phyloP scores from a whole-genome alignment of 768 basidiomycete genomes.

The Megacollybia marginata region DNA sequence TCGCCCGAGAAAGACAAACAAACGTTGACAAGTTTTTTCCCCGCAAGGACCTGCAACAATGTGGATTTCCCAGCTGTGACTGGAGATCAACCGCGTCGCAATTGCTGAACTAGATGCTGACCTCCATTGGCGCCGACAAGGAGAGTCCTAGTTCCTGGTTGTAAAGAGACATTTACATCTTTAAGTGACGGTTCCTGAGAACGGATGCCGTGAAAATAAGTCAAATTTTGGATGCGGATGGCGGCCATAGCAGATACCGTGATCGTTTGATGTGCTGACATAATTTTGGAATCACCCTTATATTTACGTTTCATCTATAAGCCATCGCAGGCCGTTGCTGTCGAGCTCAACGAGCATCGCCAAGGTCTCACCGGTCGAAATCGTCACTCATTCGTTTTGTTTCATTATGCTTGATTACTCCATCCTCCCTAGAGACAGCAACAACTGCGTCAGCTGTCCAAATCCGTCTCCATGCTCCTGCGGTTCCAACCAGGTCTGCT shows the following conservation, averaged over 20 bases:
- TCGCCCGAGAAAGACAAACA: conserved; percentile 10
- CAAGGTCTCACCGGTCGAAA: too few relatives aligned
- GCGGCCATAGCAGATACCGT: conserved; percentile 1
- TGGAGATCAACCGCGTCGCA: not conserved
- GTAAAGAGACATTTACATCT: conserved; percentile 59
- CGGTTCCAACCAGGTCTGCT: conserved; percentile 44
- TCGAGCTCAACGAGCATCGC: too few relatives aligned
- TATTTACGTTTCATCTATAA: too few relatives aligned
- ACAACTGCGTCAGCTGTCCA: not conserved
- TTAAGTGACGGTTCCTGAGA: conserved; percentile 44
- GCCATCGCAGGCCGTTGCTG: too few relatives aligned
- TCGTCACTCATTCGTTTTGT: too few relatives aligned
- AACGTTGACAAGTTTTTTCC: conserved; percentile 72
- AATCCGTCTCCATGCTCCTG: conserved; percentile 22
- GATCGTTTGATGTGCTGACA: not conserved
- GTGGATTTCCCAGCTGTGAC: conserved; percentile 61
- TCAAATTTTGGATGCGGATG: conserved; percentile 40
- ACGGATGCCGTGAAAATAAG: conserved; percentile 44
- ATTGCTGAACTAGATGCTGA: conserved; percentile 1
- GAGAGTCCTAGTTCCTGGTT: conserved; percentile 74
- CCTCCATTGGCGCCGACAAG: conserved; percentile 83
- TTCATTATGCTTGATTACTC: too few relatives aligned
- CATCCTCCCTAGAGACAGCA: too few relatives aligned
- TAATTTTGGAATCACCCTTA: too few relatives aligned
- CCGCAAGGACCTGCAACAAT: conserved; percentile 77